phyloP scores from a whole-genome alignment of 2,329 filamentous ascomycete species.

The Metarhizium sp. region DNA sequence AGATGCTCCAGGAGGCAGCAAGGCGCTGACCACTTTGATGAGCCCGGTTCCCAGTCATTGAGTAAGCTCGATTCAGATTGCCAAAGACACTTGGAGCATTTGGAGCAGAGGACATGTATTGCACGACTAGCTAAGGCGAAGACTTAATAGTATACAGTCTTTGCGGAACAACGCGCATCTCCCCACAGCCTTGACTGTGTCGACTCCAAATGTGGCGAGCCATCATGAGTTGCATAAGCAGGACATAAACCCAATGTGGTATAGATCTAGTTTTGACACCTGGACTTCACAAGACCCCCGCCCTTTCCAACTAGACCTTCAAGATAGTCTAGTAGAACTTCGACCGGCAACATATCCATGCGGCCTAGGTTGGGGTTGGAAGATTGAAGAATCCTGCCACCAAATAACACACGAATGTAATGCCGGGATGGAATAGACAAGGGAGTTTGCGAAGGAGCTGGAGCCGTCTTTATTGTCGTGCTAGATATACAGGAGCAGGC shows the following conservation, averaged over 20 bases:
- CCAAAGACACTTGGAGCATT: too few relatives aligned
- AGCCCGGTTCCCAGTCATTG: neutral
- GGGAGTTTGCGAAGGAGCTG: neutral
- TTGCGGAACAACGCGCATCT: neutral
- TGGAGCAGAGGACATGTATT: neutral
- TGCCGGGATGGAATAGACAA: constrained; percentile 18
- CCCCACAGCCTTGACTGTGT: neutral
- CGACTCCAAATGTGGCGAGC: constrained; percentile 3
- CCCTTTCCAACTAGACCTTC: constrained; percentile 56
- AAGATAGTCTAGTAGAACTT: constrained; percentile 58
- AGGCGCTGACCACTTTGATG: neutral
- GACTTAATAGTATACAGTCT: neutral
- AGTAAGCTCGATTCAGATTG: neutral
- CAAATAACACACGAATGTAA: constrained; percentile 61
- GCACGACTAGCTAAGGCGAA: too few relatives aligned
- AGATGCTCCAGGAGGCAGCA: neutral
- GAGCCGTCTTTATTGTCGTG: neutral
- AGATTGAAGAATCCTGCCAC: constrained; percentile 56
- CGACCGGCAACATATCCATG: constrained; percentile 62
- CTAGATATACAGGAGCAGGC: constrained; percentile 19
- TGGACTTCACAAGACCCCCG: constrained; percentile 31
- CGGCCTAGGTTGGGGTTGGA: constrained; percentile 58
- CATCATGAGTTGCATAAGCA: neutral
- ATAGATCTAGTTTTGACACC: constrained; percentile 11
- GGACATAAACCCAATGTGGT: neutral